Base-by-base conservation (phyloP, 2,329 filamentous ascomycete species). In the Aspergillus pseudoterreus region DNA sequence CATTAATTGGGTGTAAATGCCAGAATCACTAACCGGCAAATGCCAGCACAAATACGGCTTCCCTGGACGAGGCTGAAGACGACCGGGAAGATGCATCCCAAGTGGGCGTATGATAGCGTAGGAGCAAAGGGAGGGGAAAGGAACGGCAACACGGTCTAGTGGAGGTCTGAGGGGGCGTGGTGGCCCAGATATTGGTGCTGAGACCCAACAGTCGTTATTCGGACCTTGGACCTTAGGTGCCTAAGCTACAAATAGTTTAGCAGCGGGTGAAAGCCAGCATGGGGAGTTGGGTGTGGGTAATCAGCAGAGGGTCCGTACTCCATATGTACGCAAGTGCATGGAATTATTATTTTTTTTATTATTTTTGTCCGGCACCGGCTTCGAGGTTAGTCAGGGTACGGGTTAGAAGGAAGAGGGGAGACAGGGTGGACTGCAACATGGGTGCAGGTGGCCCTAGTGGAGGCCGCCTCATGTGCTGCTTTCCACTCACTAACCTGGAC, bases 401-500 rank as follows among this genome's bases (percentile, higher is more conserved):
- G n/a, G 33, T 36, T 15, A 36, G 19, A 19, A 12, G 55, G 50
- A 51, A 38, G 35, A 38, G 35, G 15, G 35, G 35, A 17, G 35
- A 17, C 15, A n/a, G 35, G 35, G 35, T 38, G 35, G 35, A 52
- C 42, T 56, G 53, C 49, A 59, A 55, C 53, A 52, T 51, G 55
- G 53, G 27, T 55, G 58, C 59, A 59, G 55, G 53, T 56, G 53
- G 57, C 38, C 51, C 39, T 38, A 53, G 53, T 54, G 59, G 59
- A 56, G 53, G 27, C 33, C 54, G 54, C 56, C 59, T 59, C 58
- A 62, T 62, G 58, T 52, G 55, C 54, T n/a, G 8, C 35, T 38
- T 30, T 30, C 27, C 27, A 30, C 27, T 30, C 27, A 30, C 27
- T 30, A 30, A 56, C 56, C 55, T 62, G 56, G 51, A 49, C 53